phyloP scores from a whole-genome alignment of 768 basidiomycete species.

The Pisolithus microcarpus region DNA sequence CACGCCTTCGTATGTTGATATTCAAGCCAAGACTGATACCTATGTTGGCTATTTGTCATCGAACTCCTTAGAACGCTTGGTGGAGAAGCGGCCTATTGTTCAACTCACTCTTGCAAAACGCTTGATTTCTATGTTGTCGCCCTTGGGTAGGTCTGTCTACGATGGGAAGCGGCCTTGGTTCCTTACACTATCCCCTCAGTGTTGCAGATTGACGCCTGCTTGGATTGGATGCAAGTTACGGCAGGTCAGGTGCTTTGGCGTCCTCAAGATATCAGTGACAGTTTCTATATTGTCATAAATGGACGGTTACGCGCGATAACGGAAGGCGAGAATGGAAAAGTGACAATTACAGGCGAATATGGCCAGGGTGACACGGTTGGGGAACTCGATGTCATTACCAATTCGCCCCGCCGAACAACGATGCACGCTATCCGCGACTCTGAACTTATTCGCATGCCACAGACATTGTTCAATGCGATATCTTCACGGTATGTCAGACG shows the following conservation, averaged over 20 bases:
- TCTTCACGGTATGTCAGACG: slow-evolving; percentile 57
- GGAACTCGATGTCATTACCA: slow-evolving; percentile 95
- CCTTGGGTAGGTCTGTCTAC: slow-evolving; percentile 53
- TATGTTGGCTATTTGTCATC: slow-evolving; percentile 95
- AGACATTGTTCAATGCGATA: slow-evolving; percentile 96
- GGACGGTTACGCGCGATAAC: slow-evolving; percentile 88
- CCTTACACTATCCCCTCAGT: slow-evolving; percentile 41
- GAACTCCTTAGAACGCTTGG: slow-evolving; percentile 77
- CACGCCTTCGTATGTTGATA: slow-evolving; percentile 93
- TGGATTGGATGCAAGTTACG: slow-evolving; percentile 98
- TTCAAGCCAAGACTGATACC: slow-evolving; percentile 95
- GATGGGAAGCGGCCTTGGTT: not conserved
- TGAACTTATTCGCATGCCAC: slow-evolving; percentile 93
- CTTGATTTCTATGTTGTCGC: slow-evolving; percentile 90
- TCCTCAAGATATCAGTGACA: slow-evolving; percentile 83
- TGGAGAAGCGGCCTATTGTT: slow-evolving; percentile 94
- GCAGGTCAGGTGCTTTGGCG: slow-evolving; percentile 95
- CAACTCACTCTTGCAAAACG: slow-evolving; percentile 92
- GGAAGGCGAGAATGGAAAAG: slow-evolving; percentile 68
- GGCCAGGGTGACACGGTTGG: slow-evolving; percentile 97
- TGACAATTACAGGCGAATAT: slow-evolving; percentile 85
- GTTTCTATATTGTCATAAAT: slow-evolving; percentile 97
- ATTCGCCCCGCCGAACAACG: slow-evolving; percentile 77
- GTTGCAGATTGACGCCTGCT: slow-evolving; percentile 89
- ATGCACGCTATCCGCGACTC: slow-evolving; percentile 98